Evolutionary conservation across 2,329 filamentous ascomycete species (phyloP).

Genomic region (Claviceps monticola): DNA sequence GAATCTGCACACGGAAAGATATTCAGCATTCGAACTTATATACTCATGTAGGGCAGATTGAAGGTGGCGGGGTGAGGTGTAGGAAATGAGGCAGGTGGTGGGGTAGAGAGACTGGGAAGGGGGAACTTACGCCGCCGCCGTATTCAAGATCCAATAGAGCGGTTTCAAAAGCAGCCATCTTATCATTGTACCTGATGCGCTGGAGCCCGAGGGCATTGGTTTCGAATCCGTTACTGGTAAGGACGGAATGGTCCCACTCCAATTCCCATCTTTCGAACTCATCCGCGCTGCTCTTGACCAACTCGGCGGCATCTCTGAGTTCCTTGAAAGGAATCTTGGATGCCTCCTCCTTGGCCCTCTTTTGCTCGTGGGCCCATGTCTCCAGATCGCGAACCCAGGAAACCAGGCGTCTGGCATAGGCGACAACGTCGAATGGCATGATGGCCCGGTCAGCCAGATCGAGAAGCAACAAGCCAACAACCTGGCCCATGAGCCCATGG

Average conservation of each 20-base stretch:
- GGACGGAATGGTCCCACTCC: constrained; percentile 60
- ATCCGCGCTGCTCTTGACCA: constrained; percentile 35
- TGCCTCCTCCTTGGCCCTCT: constrained; percentile 19
- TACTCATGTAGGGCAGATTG: constrained; percentile 6
- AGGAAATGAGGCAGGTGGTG: too few species aligned
- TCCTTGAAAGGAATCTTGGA: constrained; percentile 17
- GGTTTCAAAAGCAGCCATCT: constrained; percentile 71
- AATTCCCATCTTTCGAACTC: constrained; percentile 65
- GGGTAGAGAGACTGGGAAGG: background rate
- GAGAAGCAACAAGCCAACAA: constrained; percentile 70
- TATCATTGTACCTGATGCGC: constrained; percentile 64
- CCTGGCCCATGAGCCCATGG: constrained; percentile 64
- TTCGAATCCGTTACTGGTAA: constrained; percentile 63
- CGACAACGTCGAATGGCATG: constrained; percentile 64
- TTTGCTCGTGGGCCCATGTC: constrained; percentile 46
- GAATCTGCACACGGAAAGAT: constrained; percentile 38
- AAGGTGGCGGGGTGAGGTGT: background rate
- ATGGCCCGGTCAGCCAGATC: constrained; percentile 73
- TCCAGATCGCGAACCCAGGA: constrained; percentile 54
- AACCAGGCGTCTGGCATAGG: constrained; percentile 54
- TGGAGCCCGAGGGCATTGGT: constrained; percentile 50
- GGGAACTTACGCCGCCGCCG: constrained; percentile 57
- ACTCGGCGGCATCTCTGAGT: constrained; percentile 40
- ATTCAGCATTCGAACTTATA: background rate
- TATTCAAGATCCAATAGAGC: constrained; percentile 63